Evolutionary conservation across 2,329 filamentous ascomycete species (phyloP).

Genomic region (Cercospora zeae-maydis): DNA sequence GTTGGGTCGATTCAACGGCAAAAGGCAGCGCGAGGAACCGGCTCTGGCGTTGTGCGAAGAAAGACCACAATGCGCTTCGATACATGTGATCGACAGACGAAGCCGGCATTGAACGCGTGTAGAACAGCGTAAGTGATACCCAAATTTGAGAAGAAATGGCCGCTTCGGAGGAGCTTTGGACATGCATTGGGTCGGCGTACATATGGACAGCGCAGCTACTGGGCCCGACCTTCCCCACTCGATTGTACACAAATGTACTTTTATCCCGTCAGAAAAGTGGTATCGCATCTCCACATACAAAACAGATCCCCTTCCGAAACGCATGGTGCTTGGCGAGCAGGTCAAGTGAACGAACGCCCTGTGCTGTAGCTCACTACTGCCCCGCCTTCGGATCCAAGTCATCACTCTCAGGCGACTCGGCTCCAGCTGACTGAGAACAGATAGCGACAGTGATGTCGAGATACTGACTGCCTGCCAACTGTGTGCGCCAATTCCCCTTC

Average conservation of each 20-base stretch:
- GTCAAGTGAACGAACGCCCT: background rate
- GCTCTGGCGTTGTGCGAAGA: constrained; percentile 43
- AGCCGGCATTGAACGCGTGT: constrained; percentile 15
- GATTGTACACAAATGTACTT: constrained; percentile 8
- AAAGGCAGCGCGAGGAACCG: constrained; percentile 41
- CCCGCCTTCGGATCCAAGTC: background rate
- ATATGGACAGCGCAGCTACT: background rate
- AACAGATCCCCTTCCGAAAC: background rate
- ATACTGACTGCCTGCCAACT: background rate
- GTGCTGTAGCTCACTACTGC: background rate
- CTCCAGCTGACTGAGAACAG: background rate
- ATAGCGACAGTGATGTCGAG: background rate
- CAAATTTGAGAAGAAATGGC: background rate
- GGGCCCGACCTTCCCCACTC: background rate
- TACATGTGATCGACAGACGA: constrained; percentile 23
- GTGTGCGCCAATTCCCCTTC: background rate
- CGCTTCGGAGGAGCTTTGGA: background rate
- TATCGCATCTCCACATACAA: background rate
- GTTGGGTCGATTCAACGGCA: constrained; percentile 68
- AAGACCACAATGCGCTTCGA: constrained; percentile 16
- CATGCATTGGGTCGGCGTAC: background rate
- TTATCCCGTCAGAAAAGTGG: background rate
- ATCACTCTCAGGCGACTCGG: background rate
- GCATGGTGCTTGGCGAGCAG: background rate
- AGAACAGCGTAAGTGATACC: constrained; percentile 17